These are phyloP conservation scores for Fusarium guadeloupense DNA, from an alignment of 2,329 filamentous ascomycete species.

Conservation along the genomic window DNA sequence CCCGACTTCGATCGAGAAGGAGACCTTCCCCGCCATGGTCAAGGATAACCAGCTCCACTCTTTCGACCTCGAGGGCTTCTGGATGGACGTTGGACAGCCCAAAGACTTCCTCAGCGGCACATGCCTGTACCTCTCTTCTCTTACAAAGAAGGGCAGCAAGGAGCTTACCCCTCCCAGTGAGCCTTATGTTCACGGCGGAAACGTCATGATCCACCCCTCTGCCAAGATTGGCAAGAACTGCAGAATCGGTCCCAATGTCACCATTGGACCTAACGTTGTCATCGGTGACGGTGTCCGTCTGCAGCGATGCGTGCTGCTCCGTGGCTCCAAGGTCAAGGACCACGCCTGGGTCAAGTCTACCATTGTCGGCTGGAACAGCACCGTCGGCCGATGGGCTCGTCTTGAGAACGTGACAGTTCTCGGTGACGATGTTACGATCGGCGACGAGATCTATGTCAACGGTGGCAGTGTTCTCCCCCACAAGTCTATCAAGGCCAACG, in stretches of 20 bases:
- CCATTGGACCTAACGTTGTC: slow-evolving; percentile 91
- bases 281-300: slow-evolving; percentile 93
- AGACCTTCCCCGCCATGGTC: slow-evolving; percentile 96
- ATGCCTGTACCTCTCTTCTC: slow-evolving; percentile 92
- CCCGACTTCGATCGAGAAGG: slow-evolving; percentile 97
- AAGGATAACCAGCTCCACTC: slow-evolving; percentile 91
- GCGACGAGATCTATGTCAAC: slow-evolving; percentile 98
- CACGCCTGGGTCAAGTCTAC: slow-evolving; percentile 99
- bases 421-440: slow-evolving; percentile 96
- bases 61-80: slow-evolving; percentile 96
- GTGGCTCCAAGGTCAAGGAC: slow-evolving; percentile 94
- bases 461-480: slow-evolving; percentile 94
- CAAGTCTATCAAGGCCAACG: slow-evolving; percentile 99
- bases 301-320: slow-evolving; percentile 89
- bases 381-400: slow-evolving; percentile 92
- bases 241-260: slow-evolving; percentile 96
- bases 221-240: slow-evolving; percentile 99
- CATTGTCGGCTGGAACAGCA: slow-evolving; percentile 98
- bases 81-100: slow-evolving; percentile 99
- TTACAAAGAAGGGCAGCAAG: slow-evolving; percentile 90
- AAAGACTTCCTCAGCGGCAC: slow-evolving; percentile 98
- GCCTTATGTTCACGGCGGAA: slow-evolving; percentile 88
- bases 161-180: slow-evolving; percentile 77
- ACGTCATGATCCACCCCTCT: slow-evolving; percentile 92
- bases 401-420: slow-evolving; percentile 98